Percentiles rank a stretch among this genome's conserved stretches.
Conservation (phyloP, 2,329 filamentous ascomycete species). For the Aureobasidium sp. region DNA sequence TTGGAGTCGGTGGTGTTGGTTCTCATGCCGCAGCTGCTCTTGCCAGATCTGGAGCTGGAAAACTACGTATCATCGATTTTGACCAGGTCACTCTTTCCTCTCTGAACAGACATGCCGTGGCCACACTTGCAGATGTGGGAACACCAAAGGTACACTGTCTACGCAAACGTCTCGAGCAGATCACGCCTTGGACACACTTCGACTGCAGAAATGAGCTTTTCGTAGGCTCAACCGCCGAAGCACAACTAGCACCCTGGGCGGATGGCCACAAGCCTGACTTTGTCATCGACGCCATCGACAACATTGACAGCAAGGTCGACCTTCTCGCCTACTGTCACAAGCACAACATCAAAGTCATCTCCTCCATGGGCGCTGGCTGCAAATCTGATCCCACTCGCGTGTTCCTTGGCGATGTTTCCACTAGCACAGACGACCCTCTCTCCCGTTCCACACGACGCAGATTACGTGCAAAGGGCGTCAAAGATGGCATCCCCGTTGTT, state of each 20-base stretch:
- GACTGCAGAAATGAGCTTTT: slow-evolving; percentile 83
- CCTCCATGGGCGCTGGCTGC: slow-evolving; percentile 91
- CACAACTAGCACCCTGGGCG: slow-evolving; percentile 59
- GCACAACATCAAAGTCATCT: slow-evolving; percentile 72
- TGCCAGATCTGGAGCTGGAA: slow-evolving; percentile 80
- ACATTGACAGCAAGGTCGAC: slow-evolving; percentile 93
- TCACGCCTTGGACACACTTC: slow-evolving; percentile 86
- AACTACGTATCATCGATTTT: slow-evolving; percentile 85
- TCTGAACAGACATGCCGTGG: slow-evolving; percentile 90
- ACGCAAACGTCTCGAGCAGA: slow-evolving; percentile 67
- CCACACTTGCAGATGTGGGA: slow-evolving; percentile 87
- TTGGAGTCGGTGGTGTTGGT: slow-evolving; percentile 90
- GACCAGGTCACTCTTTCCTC: slow-evolving; percentile 95
- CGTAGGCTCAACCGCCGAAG: slow-evolving; percentile 54
- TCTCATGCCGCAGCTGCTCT: slow-evolving; percentile 84
- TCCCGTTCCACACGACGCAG: slow-evolving; percentile 75
- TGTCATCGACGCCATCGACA: slow-evolving; percentile 96
- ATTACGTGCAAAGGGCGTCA: slow-evolving; percentile 67
- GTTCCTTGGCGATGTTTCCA: slow-evolving; percentile 82
- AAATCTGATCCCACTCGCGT: slow-evolving; percentile 82
- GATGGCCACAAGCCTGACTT: slow-evolving; percentile 62
- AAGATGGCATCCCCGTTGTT: slow-evolving; percentile 78
- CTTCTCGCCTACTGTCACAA: slow-evolving; percentile 80
- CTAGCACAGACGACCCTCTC: slow-evolving; percentile 78
- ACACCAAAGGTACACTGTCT: slow-evolving; percentile 86